These are phyloP conservation scores for Penicillium brasilianum DNA, from an alignment of 2,329 filamentous ascomycete genomes.

Conservation along the genomic window DNA sequence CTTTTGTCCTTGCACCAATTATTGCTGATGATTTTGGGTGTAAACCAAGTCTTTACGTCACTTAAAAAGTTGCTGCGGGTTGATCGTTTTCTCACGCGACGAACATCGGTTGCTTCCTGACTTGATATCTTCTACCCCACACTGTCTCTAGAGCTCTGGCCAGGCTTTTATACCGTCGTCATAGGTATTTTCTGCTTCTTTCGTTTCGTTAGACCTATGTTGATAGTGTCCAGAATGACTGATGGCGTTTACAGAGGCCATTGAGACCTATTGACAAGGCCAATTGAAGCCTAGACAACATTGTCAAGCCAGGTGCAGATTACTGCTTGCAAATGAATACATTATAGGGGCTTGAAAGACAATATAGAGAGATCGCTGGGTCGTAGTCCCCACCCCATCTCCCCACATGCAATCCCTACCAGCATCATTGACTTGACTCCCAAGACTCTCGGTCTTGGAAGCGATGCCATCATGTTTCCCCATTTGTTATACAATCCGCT, in stretches of 20 bases:
- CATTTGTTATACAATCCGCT: constrained; percentile 14
- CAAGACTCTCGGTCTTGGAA: not conserved
- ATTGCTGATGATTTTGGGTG: not conserved
- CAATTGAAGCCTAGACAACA: not conserved
- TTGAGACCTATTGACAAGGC: not conserved
- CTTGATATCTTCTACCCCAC: constrained; percentile 12
- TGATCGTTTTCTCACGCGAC: constrained; percentile 2
- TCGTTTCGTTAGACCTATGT: too few relatives aligned
- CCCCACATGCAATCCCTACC: constrained; percentile 1
- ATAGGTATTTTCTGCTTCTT: not conserved
- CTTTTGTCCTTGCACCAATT: not conserved
- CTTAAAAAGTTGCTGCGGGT: not conserved
- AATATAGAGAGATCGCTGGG: constrained; percentile 18
- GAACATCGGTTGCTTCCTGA: constrained; percentile 10
- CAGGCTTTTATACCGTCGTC: not conserved
- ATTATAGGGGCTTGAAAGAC: constrained; percentile 6
- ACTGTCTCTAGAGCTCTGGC: not conserved
- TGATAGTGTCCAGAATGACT: not conserved
- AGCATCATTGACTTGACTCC: constrained; percentile 29
- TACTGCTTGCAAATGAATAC: not conserved
- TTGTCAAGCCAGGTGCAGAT: not conserved
- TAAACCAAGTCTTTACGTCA: constrained; percentile 27
- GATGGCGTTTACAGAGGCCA: too few relatives aligned
- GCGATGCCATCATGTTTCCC: constrained; percentile 9
- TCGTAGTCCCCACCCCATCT: constrained; percentile 14